phyloP scores from a whole-genome alignment of 345 rosid genomes.

The Eutrema japonicum region DNA sequence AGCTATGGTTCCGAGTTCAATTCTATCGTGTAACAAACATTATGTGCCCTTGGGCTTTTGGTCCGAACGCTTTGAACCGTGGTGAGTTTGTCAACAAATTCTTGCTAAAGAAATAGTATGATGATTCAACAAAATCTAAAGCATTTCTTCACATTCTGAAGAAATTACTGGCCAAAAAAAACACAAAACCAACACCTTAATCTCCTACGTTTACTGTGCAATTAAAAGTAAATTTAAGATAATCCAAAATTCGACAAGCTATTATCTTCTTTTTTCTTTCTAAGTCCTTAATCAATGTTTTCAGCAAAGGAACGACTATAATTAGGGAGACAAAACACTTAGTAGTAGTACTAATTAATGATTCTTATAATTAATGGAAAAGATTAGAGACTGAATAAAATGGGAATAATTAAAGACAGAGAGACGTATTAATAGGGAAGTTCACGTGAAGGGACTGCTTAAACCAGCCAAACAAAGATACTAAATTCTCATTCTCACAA shows the following conservation, averaged over 20 bases:
- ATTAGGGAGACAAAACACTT: slow-evolving; percentile 26
- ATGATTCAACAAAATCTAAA: too few species aligned
- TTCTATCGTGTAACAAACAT: too few species aligned
- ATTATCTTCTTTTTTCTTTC: background rate
- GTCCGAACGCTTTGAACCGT: background rate
- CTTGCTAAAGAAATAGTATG: too few species aligned
- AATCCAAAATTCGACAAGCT: background rate
- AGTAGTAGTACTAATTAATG: background rate
- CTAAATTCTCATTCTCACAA: slow-evolving; percentile 30
- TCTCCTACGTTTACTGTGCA: background rate
- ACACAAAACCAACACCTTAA: background rate
- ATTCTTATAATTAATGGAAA: slow-evolving; percentile 20
- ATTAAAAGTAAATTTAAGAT: background rate
- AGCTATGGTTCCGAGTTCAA: too few species aligned
- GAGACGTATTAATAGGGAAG: slow-evolving; percentile 27
- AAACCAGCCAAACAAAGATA: slow-evolving; percentile 33
- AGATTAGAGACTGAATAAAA: background rate
- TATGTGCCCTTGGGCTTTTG: background rate
- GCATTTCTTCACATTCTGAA: background rate
- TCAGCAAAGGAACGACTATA: slow-evolving; percentile 5
- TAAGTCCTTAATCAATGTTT: background rate
- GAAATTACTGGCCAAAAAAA: background rate
- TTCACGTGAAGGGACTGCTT: slow-evolving; percentile 45
- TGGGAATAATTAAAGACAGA: slow-evolving; percentile 21
- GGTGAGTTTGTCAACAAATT: background rate